Evolutionary conservation across 208 protist species (phyloP).

Genomic region (Zelonia costaricensis): DNA sequence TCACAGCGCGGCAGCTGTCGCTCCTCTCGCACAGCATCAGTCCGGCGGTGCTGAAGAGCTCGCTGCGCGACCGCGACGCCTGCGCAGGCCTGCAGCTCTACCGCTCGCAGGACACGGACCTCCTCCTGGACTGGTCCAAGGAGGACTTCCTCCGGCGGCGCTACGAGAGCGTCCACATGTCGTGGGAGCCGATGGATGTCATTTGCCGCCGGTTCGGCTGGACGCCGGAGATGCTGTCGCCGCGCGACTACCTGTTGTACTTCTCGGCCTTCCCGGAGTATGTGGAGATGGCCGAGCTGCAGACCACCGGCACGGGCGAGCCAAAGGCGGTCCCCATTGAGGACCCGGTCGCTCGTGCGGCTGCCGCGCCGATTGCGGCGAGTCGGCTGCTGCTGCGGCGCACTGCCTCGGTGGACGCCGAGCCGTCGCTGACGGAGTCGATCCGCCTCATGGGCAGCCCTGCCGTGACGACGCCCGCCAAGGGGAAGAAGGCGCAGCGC

Average conservation of each 20-base stretch:
- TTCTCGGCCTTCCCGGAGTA: constrained; percentile 76
- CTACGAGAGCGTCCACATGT: constrained; percentile 91
- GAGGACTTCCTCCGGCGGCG: constrained; percentile 90
- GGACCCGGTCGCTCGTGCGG: constrained; percentile 54
- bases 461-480: constrained; percentile 46
- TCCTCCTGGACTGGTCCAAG: constrained; percentile 86
- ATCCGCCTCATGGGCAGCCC: constrained; percentile 85
- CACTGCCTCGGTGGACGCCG: constrained; percentile 46
- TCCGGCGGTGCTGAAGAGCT: constrained; percentile 57
- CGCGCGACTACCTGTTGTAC: constrained; percentile 83
- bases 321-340: constrained; percentile 58
- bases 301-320: constrained; percentile 36
- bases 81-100: constrained; percentile 78
- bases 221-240: constrained; percentile 64
- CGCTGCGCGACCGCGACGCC: constrained; percentile 51
- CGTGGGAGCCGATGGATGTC: constrained; percentile 88
- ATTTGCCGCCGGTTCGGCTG: constrained; percentile 83
- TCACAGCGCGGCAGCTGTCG: constrained; percentile 65
- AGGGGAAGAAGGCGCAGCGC: constrained; percentile 42
- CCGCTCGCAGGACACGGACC: constrained; percentile 73
- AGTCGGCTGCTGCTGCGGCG: constrained; percentile 81
- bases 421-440: constrained; percentile 89
- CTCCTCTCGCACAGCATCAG: constrained; percentile 69
- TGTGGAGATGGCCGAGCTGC: constrained; percentile 83
- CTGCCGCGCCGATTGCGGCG: constrained; percentile 46